A percentile compares a stretch with the other conserved stretches of the same genome.
Evolutionary conservation across 1,139 yeast species (phyloP).

Genomic region (Pneumocystis carinii): DNA sequence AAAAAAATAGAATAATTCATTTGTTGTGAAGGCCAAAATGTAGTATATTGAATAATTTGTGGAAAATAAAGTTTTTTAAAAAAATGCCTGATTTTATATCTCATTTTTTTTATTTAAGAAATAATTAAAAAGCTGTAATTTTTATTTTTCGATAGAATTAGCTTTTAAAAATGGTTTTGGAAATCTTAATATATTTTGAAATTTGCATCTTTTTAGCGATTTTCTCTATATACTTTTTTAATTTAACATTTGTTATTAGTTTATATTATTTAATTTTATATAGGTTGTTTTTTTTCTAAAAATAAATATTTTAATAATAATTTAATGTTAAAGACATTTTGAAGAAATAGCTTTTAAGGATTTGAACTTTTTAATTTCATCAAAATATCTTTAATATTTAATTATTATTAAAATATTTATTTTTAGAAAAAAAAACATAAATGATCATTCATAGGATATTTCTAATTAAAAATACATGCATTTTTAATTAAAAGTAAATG

Average conservation of each 20-base stretch:
- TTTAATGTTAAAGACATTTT: too few species aligned
- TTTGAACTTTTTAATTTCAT: too few species aligned
- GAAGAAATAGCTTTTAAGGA: too few species aligned
- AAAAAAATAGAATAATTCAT: not conserved
- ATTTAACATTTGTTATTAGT: not conserved
- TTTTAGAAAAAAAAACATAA: too few species aligned
- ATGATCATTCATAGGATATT: too few species aligned
- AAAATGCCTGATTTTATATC: not conserved
- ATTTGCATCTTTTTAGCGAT: not conserved
- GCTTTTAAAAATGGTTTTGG: not conserved
- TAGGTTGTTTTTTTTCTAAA: too few species aligned
- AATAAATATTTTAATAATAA: too few species aligned
- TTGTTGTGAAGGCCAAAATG: not conserved
- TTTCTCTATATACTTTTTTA: not conserved
- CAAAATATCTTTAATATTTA: too few species aligned
- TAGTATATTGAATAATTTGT: not conserved
- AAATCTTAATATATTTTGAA: not conserved
- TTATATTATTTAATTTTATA: not conserved
- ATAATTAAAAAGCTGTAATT: not conserved
- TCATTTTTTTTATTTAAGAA: not conserved
- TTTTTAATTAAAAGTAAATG: too few species aligned
- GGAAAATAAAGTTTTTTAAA: not conserved
- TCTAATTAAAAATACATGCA: too few species aligned
- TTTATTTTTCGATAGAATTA: too few species aligned
- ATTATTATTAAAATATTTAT: too few species aligned